Evolutionary conservation across 176 grass and related monocot genomes (phyloP).

Genomic region (Panicum miliaceum): DNA sequence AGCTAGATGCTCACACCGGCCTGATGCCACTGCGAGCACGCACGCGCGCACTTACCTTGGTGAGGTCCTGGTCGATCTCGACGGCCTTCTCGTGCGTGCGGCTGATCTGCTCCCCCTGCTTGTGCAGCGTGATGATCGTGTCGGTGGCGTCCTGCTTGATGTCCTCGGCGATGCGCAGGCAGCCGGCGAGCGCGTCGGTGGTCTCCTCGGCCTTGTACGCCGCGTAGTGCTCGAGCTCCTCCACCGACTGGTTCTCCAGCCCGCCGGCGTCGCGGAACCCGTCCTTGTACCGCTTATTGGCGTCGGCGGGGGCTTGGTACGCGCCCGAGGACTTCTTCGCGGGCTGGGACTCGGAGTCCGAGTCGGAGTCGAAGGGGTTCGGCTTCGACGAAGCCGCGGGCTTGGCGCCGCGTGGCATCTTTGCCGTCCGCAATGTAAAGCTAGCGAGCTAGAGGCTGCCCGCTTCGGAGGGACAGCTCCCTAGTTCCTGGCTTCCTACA

Average conservation of each 20-base stretch:
- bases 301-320: slow-evolving; percentile 40
- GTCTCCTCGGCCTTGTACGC: slow-evolving; percentile 78
- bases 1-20: no score
- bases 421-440: background rate
- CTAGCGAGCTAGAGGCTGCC: background rate
- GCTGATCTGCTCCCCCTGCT: slow-evolving; percentile 66
- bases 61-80: slow-evolving; percentile 67
- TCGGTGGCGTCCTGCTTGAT: slow-evolving; percentile 59
- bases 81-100: slow-evolving; percentile 59
- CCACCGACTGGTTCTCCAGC: slow-evolving; percentile 66
- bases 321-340: slow-evolving; percentile 29
- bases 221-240: slow-evolving; percentile 68
- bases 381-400: slow-evolving; percentile 44
- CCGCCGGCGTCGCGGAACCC: slow-evolving; percentile 52
- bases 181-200: slow-evolving; percentile 52
- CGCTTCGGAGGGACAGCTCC: background rate
- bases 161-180: slow-evolving; percentile 70
- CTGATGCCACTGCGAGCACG: background rate
- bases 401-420: slow-evolving; percentile 56
- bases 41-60: slow-evolving; percentile 33
- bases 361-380: slow-evolving; percentile 54
- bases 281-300: slow-evolving; percentile 54
- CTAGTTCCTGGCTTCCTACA: slow-evolving; percentile 5
- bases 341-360: slow-evolving; percentile 36
- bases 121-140: slow-evolving; percentile 62